Percentiles rank a stretch among this genome's conserved stretches.
These are phyloP conservation scores for Geum urbanum DNA, from an alignment of 306 rosid species.

Conservation along the genomic window DNA sequence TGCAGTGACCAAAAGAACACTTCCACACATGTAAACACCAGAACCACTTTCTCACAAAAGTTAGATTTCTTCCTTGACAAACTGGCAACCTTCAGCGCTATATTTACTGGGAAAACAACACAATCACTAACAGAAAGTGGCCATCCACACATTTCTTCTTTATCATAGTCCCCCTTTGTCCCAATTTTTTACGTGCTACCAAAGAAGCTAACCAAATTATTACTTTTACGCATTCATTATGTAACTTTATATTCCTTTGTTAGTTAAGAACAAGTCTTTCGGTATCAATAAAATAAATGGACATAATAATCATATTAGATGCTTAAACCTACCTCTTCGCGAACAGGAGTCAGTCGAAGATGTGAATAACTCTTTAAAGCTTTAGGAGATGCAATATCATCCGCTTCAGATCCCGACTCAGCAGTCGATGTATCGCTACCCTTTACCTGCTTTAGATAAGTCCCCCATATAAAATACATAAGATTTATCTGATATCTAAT, in stretches of 20 bases:
- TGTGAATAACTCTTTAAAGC: slow-evolving; percentile 68
- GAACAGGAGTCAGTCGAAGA: slow-evolving; percentile 95
- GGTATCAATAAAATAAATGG: not conserved
- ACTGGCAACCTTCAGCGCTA: not conserved
- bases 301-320: slow-evolving; percentile 4
- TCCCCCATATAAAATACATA: not conserved
- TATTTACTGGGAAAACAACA: not conserved
- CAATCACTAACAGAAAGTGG: too few relatives aligned
- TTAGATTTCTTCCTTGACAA: not conserved
- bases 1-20: too few relatives aligned
- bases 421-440: slow-evolving; percentile 97
- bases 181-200: not conserved
- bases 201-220: not conserved
- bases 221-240: too few relatives aligned
- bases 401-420: slow-evolving; percentile 98
- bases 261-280: not conserved
- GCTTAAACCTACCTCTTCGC: slow-evolving; percentile 76
- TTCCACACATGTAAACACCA: too few relatives aligned
- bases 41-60: not conserved
- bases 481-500: not conserved
- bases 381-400: slow-evolving; percentile 85
- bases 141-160: too few relatives aligned
- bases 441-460: slow-evolving; percentile 53
- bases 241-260: not conserved
- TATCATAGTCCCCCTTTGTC: not conserved